phyloP scores from a whole-genome alignment of 2,329 filamentous ascomycete species.

The Apiospora arundinis region DNA sequence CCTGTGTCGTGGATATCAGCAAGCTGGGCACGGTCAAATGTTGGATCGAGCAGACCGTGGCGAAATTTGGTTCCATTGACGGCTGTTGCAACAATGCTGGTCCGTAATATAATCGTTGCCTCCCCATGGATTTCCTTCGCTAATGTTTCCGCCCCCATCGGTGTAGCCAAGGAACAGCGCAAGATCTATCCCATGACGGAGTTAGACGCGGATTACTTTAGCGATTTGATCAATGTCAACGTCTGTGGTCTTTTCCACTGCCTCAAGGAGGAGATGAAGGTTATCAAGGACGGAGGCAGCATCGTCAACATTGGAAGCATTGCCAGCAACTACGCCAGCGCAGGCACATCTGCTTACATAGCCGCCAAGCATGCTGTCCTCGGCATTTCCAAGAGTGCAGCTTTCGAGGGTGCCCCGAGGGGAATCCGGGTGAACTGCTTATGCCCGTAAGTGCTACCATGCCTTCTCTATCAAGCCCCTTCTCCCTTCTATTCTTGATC shows the following conservation, averaged over 20 bases:
- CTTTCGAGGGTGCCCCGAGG: background rate
- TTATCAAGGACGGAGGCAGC: background rate
- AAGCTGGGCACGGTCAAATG: background rate
- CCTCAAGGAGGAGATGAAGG: background rate
- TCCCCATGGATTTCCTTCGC: no score
- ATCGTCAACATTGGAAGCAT: constrained; percentile 4
- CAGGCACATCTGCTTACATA: background rate
- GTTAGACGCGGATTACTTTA: background rate
- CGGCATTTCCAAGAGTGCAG: background rate
- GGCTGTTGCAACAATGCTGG: constrained; percentile 1
- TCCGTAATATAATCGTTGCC: background rate
- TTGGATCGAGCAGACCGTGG: constrained; percentile 11
- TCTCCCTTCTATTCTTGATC: background rate
- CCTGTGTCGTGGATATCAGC: constrained; percentile 13
- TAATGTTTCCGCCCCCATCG: no score
- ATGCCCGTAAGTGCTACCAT: background rate
- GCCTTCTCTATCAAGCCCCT: no score
- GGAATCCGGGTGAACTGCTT: background rate
- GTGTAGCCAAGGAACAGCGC: background rate
- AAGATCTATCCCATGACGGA: background rate
- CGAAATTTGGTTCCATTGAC: background rate
- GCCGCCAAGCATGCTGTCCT: background rate
- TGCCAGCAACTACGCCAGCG: constrained; percentile 9
- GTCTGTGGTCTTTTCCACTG: constrained; percentile 8
- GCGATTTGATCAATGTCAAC: background rate